Percentiles rank a stretch among this genome's conserved stretches.
Conservation (phyloP, 805 yeast genomes). For the Danielozyma ontarioensis region DNA sequence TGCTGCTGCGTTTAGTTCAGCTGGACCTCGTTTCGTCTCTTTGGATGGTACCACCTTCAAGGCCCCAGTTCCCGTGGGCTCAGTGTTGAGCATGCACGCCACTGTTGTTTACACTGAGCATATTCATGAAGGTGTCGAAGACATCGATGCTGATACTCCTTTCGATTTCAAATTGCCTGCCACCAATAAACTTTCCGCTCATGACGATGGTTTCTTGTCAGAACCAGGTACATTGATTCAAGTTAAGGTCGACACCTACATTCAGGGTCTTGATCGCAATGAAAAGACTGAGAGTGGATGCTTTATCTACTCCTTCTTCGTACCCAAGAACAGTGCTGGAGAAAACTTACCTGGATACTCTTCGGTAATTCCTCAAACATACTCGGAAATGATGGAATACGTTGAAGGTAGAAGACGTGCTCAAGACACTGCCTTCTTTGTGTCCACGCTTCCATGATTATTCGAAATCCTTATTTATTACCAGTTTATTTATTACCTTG, state of each 20-base stretch:
- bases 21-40: slow-evolving; percentile 84
- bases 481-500: too few relatives aligned
- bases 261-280: slow-evolving; percentile 60
- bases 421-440: slow-evolving; percentile 69
- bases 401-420: slow-evolving; percentile 90
- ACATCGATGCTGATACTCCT: slow-evolving; percentile 24
- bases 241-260: slow-evolving; percentile 81
- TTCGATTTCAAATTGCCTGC: slow-evolving; percentile 52
- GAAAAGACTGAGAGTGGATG: slow-evolving; percentile 72
- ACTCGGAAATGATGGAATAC: slow-evolving; percentile 88
- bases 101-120: slow-evolving; percentile 84
- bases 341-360: slow-evolving; percentile 52
- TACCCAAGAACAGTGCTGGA: slow-evolving; percentile 51
- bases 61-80: slow-evolving; percentile 94
- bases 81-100: slow-evolving; percentile 78
- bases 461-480: too few relatives aligned
- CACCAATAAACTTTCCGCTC: slow-evolving; percentile 49
- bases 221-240: slow-evolving; percentile 86
- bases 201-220: slow-evolving; percentile 55
- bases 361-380: slow-evolving; percentile 80
- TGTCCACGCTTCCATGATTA: slow-evolving; percentile 30
- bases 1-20: slow-evolving; percentile 81
- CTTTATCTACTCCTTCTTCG: slow-evolving; percentile 85
- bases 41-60: slow-evolving; percentile 88
- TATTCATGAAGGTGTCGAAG: slow-evolving; percentile 38